Conservation (phyloP, 495 filamentous ascomycete species). For the Penicillium simplicissimum region DNA sequence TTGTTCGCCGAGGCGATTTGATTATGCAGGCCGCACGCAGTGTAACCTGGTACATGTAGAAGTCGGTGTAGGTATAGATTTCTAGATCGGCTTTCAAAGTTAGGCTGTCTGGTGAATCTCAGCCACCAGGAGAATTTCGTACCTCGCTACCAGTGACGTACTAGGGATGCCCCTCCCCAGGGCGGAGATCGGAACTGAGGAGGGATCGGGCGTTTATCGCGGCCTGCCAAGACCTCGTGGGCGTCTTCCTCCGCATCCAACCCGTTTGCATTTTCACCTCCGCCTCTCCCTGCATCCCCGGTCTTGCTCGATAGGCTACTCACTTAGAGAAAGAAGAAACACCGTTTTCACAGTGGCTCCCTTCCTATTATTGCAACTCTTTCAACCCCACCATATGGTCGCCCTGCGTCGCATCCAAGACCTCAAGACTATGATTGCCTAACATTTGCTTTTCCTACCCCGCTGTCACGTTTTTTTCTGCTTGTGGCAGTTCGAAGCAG, state of each 20-base stretch:
- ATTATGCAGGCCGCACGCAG: background rate
- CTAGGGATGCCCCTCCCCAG: no score
- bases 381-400: conserved; percentile 27
- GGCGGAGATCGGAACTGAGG: background rate
- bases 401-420: conserved; percentile 5
- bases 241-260: background rate
- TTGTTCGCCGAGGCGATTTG: background rate
- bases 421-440: conserved; percentile 44
- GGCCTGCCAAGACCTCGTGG: background rate
- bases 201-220: background rate
- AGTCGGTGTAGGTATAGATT: background rate
- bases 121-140: background rate
- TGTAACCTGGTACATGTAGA: background rate
- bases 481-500: conserved; percentile 11
- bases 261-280: background rate
- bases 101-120: background rate
- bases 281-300: background rate
- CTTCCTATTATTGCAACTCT: background rate
- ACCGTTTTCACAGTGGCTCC: background rate
- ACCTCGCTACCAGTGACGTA: no score
- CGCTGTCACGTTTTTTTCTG: conserved; percentile 3
- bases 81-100: background rate
- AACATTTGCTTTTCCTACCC: conserved; percentile 40
- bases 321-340: background rate
- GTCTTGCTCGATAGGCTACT: background rate